A percentile compares a stretch with the other conserved stretches of the same genome.
phyloP scores from a whole-genome alignment of 176 grass and related monocot genomes.

The Raddia distichophylla region DNA sequence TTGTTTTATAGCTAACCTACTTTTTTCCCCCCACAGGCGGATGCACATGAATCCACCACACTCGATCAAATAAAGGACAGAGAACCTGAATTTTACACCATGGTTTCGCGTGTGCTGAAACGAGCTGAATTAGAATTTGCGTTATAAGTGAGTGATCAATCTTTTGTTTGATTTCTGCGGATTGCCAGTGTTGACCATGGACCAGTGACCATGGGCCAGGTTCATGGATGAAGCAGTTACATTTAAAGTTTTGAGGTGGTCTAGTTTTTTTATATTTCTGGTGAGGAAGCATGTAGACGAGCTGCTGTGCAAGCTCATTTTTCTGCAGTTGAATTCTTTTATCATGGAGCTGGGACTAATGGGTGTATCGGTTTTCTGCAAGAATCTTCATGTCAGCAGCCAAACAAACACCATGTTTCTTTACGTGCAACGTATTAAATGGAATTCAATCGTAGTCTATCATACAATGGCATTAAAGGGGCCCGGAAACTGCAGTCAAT shows the following conservation, averaged over 20 bases:
- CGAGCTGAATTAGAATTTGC: slow-evolving; percentile 69
- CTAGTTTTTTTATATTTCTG: not conserved
- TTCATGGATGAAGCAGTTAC: not conserved
- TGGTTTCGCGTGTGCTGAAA: slow-evolving; percentile 65
- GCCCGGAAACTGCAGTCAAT: not conserved
- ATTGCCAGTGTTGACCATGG: no score
- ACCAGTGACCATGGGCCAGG: not conserved
- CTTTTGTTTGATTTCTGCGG: not conserved
- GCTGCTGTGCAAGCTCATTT: not conserved
- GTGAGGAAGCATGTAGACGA: not conserved
- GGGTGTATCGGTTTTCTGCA: not conserved
- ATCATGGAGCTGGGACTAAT: not conserved
- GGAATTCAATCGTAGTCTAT: slow-evolving; percentile 12
- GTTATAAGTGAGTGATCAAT: slow-evolving; percentile 28
- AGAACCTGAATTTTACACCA: slow-evolving; percentile 75
- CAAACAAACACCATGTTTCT: not conserved
- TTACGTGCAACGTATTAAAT: no score
- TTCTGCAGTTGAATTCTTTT: not conserved
- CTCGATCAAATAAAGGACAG: slow-evolving; percentile 61
- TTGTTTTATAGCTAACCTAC: slow-evolving; percentile 27
- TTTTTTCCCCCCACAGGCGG: slow-evolving; percentile 49
- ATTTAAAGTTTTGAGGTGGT: not conserved
- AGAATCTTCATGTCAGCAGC: not conserved
- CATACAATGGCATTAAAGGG: not conserved
- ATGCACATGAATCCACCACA: slow-evolving; percentile 78